These are phyloP conservation scores for Acanthamoeba lenticulata DNA, from an alignment of 208 protist species.

Conservation along the genomic window DNA sequence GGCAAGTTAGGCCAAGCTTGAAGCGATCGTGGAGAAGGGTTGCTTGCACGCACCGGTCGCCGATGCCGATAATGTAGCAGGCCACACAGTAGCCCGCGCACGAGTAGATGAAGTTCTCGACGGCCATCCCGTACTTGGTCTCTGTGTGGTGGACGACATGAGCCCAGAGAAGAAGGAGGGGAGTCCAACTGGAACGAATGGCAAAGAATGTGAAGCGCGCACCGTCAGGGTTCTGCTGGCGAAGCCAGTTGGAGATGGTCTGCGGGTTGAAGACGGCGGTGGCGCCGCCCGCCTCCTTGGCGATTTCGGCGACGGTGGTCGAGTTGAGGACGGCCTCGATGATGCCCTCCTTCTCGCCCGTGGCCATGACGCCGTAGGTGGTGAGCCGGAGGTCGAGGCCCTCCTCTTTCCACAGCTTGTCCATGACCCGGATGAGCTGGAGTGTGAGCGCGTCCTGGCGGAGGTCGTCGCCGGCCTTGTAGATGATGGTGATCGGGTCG, in stretches of 20 bases:
- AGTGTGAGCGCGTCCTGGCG: conserved; percentile 87
- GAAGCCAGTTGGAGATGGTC: conserved; percentile 77
- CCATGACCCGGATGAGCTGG: conserved; percentile 83
- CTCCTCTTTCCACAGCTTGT: conserved; percentile 63
- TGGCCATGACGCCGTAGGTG: background rate
- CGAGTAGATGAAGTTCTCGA: conserved; percentile 64
- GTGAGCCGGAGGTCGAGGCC: conserved; percentile 43
- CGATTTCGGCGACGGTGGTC: conserved; percentile 84
- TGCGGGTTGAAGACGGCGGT: conserved; percentile 72
- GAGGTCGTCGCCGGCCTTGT: conserved; percentile 88
- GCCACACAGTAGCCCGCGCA: conserved; percentile 93
- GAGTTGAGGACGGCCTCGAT: conserved; percentile 82
- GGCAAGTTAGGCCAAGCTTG: too few species aligned
- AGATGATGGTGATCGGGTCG: conserved; percentile 76
- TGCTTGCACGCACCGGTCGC: conserved; percentile 71
- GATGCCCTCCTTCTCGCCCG: background rate
- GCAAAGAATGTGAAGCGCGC: too few species aligned
- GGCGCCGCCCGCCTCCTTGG: conserved; percentile 72
- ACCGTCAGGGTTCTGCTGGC: conserved; percentile 61
- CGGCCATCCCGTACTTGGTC: background rate
- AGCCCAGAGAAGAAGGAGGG: background rate
- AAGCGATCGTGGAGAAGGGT: background rate
- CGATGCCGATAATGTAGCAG: conserved; percentile 92
- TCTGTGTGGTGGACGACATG: background rate
- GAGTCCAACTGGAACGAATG: too few species aligned